Evolutionary conservation across 108 stramenopile species (phyloP).

Genomic region (Cyclotella cryptica): DNA sequence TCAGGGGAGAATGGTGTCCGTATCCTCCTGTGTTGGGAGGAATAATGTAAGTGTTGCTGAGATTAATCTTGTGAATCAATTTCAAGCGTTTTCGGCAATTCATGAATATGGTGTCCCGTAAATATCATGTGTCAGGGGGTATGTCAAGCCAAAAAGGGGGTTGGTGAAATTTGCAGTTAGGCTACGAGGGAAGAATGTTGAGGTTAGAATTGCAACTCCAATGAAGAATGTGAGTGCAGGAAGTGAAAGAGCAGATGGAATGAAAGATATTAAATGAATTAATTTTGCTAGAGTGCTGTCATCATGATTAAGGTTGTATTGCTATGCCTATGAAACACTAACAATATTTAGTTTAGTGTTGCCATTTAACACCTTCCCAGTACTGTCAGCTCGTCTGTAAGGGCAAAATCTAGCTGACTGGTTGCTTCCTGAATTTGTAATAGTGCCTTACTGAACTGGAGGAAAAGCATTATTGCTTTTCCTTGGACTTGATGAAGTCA

Average conservation of each 20-base stretch:
- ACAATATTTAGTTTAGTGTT: too few relatives aligned
- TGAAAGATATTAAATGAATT: constrained; percentile 41
- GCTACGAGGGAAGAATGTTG: constrained; percentile 82
- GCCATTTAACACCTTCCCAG: too few relatives aligned
- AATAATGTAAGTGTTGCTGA: constrained; percentile 46
- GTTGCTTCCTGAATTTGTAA: too few relatives aligned
- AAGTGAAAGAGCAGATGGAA: constrained; percentile 42
- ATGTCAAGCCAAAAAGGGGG: constrained; percentile 60
- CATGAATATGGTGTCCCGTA: not conserved
- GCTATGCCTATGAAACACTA: too few relatives aligned
- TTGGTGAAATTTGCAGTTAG: constrained; percentile 86
- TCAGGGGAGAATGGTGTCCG: constrained; percentile 97
- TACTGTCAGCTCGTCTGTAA: too few relatives aligned
- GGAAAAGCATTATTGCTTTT: too few relatives aligned
- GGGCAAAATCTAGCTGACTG: too few relatives aligned
- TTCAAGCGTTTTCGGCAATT: not conserved
- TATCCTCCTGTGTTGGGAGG: constrained; percentile 93
- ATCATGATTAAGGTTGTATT: too few relatives aligned
- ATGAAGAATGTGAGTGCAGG: constrained; percentile 42
- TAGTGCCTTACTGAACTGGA: too few relatives aligned
- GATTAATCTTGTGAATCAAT: not conserved
- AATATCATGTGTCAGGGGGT: constrained; percentile 36
- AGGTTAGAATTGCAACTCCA: constrained; percentile 64
- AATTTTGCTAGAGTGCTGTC: not conserved
- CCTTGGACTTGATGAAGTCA: too few relatives aligned